Evolutionary conservation across 805 yeast genomes (phyloP).

Genomic region (Yamadazyma sp.): DNA sequence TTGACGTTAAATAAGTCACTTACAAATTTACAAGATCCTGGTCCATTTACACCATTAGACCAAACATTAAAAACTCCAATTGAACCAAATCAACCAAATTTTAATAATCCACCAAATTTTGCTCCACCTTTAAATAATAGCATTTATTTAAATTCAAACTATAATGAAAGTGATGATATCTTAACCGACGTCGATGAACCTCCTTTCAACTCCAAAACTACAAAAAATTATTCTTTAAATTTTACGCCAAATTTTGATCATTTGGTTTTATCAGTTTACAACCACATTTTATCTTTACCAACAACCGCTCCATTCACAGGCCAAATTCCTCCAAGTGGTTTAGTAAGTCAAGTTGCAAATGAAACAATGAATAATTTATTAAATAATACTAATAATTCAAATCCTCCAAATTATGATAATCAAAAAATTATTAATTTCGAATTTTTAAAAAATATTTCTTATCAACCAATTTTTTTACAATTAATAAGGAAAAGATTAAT

Average conservation of each 20-base stretch:
- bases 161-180: slow-evolving; percentile 41
- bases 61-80: slow-evolving; percentile 41
- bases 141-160: slow-evolving; percentile 30
- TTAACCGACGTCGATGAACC: slow-evolving; percentile 39
- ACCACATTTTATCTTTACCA: slow-evolving; percentile 35
- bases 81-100: slow-evolving; percentile 22
- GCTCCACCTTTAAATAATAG: slow-evolving; percentile 1
- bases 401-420: slow-evolving; percentile 26
- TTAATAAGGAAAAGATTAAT: slow-evolving; percentile 39
- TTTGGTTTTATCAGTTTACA: slow-evolving; percentile 32
- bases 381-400: slow-evolving; percentile 12
- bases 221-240: slow-evolving; percentile 30
- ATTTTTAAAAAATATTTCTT: slow-evolving; percentile 25
- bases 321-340: slow-evolving; percentile 40
- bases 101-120: neutral
- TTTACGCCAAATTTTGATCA: slow-evolving; percentile 38
- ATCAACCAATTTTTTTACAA: slow-evolving; percentile 39
- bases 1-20: slow-evolving; percentile 33
- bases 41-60: slow-evolving; percentile 45
- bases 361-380: slow-evolving; percentile 33
- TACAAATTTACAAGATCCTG: slow-evolving; percentile 18
- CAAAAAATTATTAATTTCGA: slow-evolving; percentile 33
- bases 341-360: slow-evolving; percentile 42
- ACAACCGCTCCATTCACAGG: slow-evolving; percentile 47
- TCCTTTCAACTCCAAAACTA: slow-evolving; percentile 14